Evolutionary conservation across 2,329 filamentous ascomycete species (phyloP), one percentile per base, ranked within the genome.

Genomic region (Gnomoniopsis sp.): DNA sequence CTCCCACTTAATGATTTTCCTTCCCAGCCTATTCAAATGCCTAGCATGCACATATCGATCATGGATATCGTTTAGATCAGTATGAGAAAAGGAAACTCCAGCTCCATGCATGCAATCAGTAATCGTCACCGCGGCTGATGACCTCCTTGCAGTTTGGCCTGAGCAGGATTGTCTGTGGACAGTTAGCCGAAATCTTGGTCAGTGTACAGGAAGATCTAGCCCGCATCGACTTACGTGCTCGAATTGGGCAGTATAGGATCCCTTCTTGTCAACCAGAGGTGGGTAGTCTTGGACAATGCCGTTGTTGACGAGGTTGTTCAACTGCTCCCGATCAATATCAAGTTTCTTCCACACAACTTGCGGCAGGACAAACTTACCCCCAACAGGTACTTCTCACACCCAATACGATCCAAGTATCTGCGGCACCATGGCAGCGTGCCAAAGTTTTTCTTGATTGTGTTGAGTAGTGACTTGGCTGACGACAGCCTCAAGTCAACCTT

Each of bases 401-500:
- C 93, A n/a, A 97, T 75, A 56, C 93, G 88, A 75, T 97, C 93
- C 61, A 98, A 80, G 72, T 96, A 97, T 65, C 93, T 86, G 63
- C 93, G 83, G 74, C 91, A 96, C 75, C 92, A 98, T 2, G 92
- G 92, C 66, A 98, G 76, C 1, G 92, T 96, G 65, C 91, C 91
- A 72, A 97, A 98, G 76, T 96, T 96, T 82, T 96, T 96, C 77
- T 91, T 95, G 74, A 98, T 97, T 34, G 91, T 88, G 68, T 84
- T 95, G 65, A 96, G 80, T 58, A 98, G 79, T 58, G 87, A 88
- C 79, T 93, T 95, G 60, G 93, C 93, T 49, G 91, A 96, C 47
- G 88, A 85, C 52, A 96, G 78, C 53, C 90, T 85, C 60, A 96
- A 78, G 59, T 90, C 85, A 8, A 90, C 87, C 69, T 91, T 90